Base-by-base conservation (phyloP, 306 rosid species). In the Quercus gilva region DNA sequence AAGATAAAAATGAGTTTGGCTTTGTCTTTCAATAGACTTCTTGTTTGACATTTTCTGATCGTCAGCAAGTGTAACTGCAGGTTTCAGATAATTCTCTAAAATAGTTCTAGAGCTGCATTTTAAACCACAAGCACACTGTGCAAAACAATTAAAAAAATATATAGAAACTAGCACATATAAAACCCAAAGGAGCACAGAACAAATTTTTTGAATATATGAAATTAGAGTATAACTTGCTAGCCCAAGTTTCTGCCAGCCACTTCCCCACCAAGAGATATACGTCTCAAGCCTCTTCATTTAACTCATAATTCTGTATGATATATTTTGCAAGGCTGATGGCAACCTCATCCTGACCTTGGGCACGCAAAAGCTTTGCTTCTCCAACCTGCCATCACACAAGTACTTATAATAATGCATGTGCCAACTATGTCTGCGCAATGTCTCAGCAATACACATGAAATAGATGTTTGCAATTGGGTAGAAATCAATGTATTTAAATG, bases 231-330 rank as follows among this genome's bases (percentile, higher is more conserved):
- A 23, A 23, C 25, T 23, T 23, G 25, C 49, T 92, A 79, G 97
- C 91, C 91, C 98, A 87, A 80, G 94, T 91, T 88, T 94, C 98
- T 58, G 98, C 98, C 81, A 94, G 87, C 97, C 98, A 94, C 86
- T 92, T 94, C 85, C 98, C 98, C 71, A 89, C 90, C 88, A 94
- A 78, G 79, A 97, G 97, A 87, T 85, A 79, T 29, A 29, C 92
- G 86, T 91, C 93, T 79, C 97, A 89, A 87, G 93, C 87, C 84
- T 91, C 97, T 78, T 91, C 88, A 82, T 82, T 81, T 57, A 88
- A 80, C 73, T 52, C 76, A 82, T 76, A 74, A 77, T 85, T 84
- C 79, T 89, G 83, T 12, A 88, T 85, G 41, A 94, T 81, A 76
- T 91, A 89, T 86, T 89, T 84, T 76, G 25, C 25, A 70, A 92